Conservation (phyloP, 495 filamentous ascomycete species). For the Penicillium atrosanguineum region DNA sequence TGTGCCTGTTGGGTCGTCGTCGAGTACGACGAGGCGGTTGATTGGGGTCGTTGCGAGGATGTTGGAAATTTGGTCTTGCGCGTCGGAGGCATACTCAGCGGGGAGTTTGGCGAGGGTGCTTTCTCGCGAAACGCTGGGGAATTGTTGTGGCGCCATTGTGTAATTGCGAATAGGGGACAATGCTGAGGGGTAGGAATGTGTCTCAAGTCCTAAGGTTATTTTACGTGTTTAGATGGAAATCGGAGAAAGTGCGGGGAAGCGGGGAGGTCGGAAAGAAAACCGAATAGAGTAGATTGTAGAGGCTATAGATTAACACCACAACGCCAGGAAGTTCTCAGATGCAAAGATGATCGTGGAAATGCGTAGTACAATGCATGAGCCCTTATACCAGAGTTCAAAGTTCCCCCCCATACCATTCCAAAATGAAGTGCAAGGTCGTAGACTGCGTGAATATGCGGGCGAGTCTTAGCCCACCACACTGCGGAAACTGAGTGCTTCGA, state of each 20-base stretch:
- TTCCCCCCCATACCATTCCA: slow-evolving; percentile 10
- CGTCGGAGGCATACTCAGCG: slow-evolving; percentile 29
- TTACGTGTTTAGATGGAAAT: background rate
- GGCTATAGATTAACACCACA: slow-evolving; percentile 9
- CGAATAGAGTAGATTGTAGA: slow-evolving; percentile 18
- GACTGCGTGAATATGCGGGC: slow-evolving; percentile 22
- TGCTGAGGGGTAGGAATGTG: background rate
- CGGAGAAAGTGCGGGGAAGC: slow-evolving; percentile 19
- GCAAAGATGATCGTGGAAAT: slow-evolving; percentile 17
- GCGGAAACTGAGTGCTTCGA: slow-evolving; percentile 89
- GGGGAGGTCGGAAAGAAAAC: slow-evolving; percentile 21
- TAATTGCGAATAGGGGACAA: background rate
- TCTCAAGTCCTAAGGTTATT: no score
- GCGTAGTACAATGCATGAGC: slow-evolving; percentile 18
- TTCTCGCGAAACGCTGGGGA: slow-evolving; percentile 27
- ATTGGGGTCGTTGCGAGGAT: slow-evolving; percentile 28
- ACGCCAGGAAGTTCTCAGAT: slow-evolving; percentile 27
- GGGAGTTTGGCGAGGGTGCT: slow-evolving; percentile 33
- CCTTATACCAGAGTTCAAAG: slow-evolving; percentile 1
- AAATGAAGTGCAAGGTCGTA: slow-evolving; percentile 26
- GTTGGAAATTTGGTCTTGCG: slow-evolving; percentile 36
- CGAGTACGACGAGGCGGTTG: slow-evolving; percentile 48
- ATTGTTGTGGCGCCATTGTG: slow-evolving; percentile 26
- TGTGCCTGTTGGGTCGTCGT: slow-evolving; percentile 57
- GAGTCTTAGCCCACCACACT: slow-evolving; percentile 73